These are phyloP conservation scores for Gossypium schwendimanii DNA, from an alignment of 441 rosid species.

Conservation along the genomic window DNA sequence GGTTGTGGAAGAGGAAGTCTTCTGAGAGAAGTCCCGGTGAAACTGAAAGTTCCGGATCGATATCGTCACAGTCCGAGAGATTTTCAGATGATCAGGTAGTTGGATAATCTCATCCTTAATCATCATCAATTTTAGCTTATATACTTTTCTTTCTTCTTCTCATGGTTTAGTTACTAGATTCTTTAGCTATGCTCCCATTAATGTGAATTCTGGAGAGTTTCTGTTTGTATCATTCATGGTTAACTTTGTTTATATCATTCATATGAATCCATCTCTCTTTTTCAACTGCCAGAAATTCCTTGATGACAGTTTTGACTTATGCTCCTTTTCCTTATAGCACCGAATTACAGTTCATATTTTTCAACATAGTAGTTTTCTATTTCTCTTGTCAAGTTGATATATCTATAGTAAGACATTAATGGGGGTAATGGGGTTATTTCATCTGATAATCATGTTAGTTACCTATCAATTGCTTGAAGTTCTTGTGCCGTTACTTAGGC, in stretches of 20 bases:
- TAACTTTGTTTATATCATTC: background rate
- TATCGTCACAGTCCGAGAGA: constrained; percentile 62
- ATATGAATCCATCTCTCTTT: background rate
- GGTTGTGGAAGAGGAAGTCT: constrained; percentile 67
- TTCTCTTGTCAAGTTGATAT: background rate
- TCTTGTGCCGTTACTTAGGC: background rate
- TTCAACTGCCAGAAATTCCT: background rate
- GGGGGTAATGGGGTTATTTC: background rate
- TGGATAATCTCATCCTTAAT: background rate
- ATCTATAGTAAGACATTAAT: background rate
- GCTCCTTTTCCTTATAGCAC: background rate
- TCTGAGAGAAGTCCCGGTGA: constrained; percentile 69
- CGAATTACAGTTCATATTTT: background rate
- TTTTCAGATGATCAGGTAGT: constrained; percentile 65
- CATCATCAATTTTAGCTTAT: no score
- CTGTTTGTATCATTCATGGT: background rate
- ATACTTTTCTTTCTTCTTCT: background rate
- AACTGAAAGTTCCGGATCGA: constrained; percentile 59
- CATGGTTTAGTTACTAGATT: background rate
- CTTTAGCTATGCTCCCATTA: background rate
- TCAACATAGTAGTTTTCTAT: background rate
- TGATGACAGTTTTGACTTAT: background rate
- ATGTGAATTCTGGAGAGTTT: background rate
- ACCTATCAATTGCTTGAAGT: background rate
- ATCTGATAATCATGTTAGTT: background rate